Evolutionary conservation across 129 eudicot species (phyloP), one percentile per base, ranked within the genome.

Genomic region (Saussurea involucrata): DNA sequence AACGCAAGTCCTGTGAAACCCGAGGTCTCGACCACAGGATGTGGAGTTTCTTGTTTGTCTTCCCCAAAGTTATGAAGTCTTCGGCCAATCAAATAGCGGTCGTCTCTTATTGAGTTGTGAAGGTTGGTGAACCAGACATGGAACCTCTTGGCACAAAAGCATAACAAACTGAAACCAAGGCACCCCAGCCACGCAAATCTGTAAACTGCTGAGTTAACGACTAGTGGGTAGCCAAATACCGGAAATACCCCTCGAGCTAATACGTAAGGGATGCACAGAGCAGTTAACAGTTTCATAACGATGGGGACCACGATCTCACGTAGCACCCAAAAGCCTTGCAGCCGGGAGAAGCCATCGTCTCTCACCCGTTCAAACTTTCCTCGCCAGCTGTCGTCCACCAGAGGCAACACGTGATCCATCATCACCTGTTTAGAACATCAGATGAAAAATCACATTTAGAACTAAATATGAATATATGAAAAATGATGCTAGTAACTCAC

Each of bases 181-280:
- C 98, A 93, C 27, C 98, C 97, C 69, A 93, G 37, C 98, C 98
- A 93, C 10, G 98, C 97, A 57, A 93, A 93, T 11, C 98, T 85
- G 71, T 93, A 93, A 22, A 93, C 96, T 12, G 97, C 96, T 4
- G 97, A 93, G 79, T 93, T 93, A 3, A 93, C 90, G 4, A 93
- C 78, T 74, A 93, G 76, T 1, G 97, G 98, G 79, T 93, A 91
- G 7, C 98, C 97, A 60, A 93, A 78, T 22, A 93, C 85, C 0
- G 97, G 98, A 29, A 93, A 93, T 20, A 93, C 87, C 0, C 95
- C 95, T 71, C 93, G 77, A 32, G 98, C 90, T 66, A 93, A 72
- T 13, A 93, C 97, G 8, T 93, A 93, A n/a, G 98, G 98, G 28
- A 91, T 95, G 73, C 98, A 93, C 3, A 93, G 76, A 37, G 98